These are phyloP conservation scores for Aureobasidium leucospermi DNA, from an alignment of 2,329 filamentous ascomycete species.

Conservation along the genomic window DNA sequence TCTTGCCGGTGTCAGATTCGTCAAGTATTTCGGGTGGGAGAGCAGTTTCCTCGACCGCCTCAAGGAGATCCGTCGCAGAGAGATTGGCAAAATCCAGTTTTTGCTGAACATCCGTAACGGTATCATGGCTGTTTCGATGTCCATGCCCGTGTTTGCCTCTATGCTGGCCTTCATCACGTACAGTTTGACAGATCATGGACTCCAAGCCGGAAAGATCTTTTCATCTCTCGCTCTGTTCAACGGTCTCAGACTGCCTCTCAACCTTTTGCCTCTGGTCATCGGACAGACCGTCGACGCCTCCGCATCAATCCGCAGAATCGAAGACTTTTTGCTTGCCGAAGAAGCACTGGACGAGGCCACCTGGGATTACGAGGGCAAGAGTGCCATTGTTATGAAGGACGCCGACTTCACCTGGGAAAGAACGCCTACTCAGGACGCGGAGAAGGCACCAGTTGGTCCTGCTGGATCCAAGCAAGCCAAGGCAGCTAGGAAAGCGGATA, in stretches of 20 bases:
- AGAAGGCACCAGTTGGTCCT: conserved; percentile 25
- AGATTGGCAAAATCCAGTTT: conserved; percentile 78
- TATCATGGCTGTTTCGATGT: conserved; percentile 76
- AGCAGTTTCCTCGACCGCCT: conserved; percentile 74
- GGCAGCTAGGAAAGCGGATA: conserved; percentile 35
- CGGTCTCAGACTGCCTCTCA: conserved; percentile 79
- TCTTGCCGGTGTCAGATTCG: conserved; percentile 80
- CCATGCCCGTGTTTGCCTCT: conserved; percentile 85
- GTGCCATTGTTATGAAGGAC: conserved; percentile 59
- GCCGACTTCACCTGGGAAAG: conserved; percentile 86
- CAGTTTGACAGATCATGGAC: conserved; percentile 54
- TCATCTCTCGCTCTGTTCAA: conserved; percentile 94
- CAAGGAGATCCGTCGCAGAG: conserved; percentile 62
- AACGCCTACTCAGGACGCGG: conserved; percentile 45
- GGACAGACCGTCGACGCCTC: conserved; percentile 86
- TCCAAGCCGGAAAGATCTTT: conserved; percentile 75
- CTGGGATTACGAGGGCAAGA: conserved; percentile 45
- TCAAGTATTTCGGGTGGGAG: conserved; percentile 97
- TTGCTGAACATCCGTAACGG: conserved; percentile 76
- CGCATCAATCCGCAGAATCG: conserved; percentile 74
- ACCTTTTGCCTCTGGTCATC: conserved; percentile 79
- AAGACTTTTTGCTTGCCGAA: conserved; percentile 81
- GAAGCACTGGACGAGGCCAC: conserved; percentile 68
- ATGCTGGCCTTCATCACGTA: conserved; percentile 91
- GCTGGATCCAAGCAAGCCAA: conserved; percentile 38